phyloP scores from a whole-genome alignment of 164 flowering plant genomes.

The Buxus sempervirens region DNA sequence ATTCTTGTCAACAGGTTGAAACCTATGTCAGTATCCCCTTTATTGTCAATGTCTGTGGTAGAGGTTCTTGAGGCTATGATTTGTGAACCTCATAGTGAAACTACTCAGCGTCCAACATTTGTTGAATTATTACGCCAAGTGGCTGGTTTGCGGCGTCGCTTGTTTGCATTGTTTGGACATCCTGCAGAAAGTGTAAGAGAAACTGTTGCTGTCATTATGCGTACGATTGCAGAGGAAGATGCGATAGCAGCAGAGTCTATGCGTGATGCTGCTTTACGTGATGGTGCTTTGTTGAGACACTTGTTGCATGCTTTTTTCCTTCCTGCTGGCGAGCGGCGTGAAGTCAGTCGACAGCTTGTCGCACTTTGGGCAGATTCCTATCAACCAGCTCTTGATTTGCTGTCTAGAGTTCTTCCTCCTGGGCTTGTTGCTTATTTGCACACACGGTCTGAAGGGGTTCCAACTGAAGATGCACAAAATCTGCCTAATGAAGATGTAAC shows the following conservation, averaged over 20 bases:
- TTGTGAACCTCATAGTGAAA: conserved; percentile 95
- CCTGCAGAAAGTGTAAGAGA: conserved; percentile 98
- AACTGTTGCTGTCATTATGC: conserved; percentile 95
- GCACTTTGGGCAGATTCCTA: conserved; percentile 99
- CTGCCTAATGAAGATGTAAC: conserved; percentile 48
- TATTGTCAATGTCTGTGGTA: conserved; percentile 90
- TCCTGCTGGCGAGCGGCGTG: conserved; percentile 93
- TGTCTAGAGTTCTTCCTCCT: conserved; percentile 93
- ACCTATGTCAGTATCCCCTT: conserved; percentile 92
- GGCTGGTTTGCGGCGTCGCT: conserved; percentile 88
- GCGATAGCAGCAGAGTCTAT: conserved; percentile 99
- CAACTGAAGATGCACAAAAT: conserved; percentile 48
- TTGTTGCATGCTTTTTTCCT: conserved; percentile 86
- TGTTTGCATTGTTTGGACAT: conserved; percentile 96
- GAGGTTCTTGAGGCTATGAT: conserved; percentile 99
- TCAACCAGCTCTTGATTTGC: conserved; percentile 89
- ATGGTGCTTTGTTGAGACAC: conserved; percentile 94
- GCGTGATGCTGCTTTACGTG: conserved; percentile 99
- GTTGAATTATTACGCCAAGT: conserved; percentile 94
- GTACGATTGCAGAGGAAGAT: conserved; percentile 99
- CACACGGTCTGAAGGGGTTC: conserved; percentile 62
- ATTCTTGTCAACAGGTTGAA: conserved; percentile 82
- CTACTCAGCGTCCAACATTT: conserved; percentile 88
- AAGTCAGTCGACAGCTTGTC: conserved; percentile 96
- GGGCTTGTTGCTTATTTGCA: conserved; percentile 99